Evolutionary conservation across 192 early-diverging fungal species (phyloP), one percentile per base, ranked within the genome.

Genomic region (Coemansia sp.): DNA sequence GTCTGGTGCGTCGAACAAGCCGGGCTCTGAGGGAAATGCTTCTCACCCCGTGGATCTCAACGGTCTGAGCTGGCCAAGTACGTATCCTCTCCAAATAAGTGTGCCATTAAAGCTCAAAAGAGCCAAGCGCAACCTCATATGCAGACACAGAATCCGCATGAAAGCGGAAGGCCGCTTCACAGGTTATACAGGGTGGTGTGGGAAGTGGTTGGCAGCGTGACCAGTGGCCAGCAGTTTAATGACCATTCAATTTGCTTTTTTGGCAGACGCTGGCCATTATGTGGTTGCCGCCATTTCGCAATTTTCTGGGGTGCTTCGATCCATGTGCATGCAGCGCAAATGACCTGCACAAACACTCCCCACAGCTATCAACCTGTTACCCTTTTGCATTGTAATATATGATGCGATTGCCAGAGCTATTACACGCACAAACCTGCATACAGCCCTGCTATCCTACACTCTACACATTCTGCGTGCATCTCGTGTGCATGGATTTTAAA

Each of bases 41-140:
- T 59, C 56, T 36, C 31, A 63, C 40, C 60, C 87, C 7, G 83
- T 90, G 22, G 85, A 89, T 50, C 75, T 88, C 42, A 85, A 91
- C 54, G 91, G 91, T 10, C 77, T 93, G 51, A 91, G 88, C 65
- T 93, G 89, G 85, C 91, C 91, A 46, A 91, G 91, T 92, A 88
- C 79, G 84, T 85, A n/a, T 40, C 20, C 6, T 23, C 21, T 26
- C 14, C 51, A 22, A 53, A 53, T 7, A 54, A 15, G 50, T 4
- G 17, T 0, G 21, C 22, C 3, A 54, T 14, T 54, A 25, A 34
- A 1, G 25, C n/a, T 17, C 9, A 22, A 21, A n/a, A 15, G 15
- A 2, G 10, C 40, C 40, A 42, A 42, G 40, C 40, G 15, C 40
- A n/a, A n/a, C 11, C 10, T 42, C 15, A 4, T 12, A 42, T 42